phyloP scores from a whole-genome alignment of 2,329 filamentous ascomycete genomes.

The Dendrostoma leiphaemia region DNA sequence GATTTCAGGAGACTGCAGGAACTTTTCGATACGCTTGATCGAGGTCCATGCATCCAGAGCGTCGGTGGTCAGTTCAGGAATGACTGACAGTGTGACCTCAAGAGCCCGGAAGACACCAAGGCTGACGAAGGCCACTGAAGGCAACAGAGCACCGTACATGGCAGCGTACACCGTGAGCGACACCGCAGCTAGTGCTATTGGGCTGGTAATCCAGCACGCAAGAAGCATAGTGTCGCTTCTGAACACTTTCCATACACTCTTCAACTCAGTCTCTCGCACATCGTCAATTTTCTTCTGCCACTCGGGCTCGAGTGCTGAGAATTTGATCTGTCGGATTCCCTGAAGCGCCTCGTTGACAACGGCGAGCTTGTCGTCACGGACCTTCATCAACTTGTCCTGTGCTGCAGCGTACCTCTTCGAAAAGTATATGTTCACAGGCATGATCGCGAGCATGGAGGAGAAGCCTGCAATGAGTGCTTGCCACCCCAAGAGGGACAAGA shows the following conservation, averaged over 20 bases:
- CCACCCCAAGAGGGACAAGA: slow-evolving; percentile 72
- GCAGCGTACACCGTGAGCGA: slow-evolving; percentile 68
- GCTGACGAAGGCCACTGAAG: slow-evolving; percentile 77
- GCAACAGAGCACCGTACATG: slow-evolving; percentile 59
- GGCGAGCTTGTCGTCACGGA: slow-evolving; percentile 71
- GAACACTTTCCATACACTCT: slow-evolving; percentile 65
- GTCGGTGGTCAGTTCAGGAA: slow-evolving; percentile 72
- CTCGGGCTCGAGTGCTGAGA: slow-evolving; percentile 70
- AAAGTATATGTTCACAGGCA: slow-evolving; percentile 67
- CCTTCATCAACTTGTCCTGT: slow-evolving; percentile 71
- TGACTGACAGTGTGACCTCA: slow-evolving; percentile 66
- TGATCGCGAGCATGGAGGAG: slow-evolving; percentile 59
- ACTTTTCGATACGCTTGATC: slow-evolving; percentile 67
- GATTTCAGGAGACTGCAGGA: slow-evolving; percentile 66
- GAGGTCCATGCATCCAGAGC: slow-evolving; percentile 73
- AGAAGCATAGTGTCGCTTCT: slow-evolving; percentile 60
- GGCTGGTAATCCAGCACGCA: slow-evolving; percentile 70
- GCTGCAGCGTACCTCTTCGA: slow-evolving; percentile 63
- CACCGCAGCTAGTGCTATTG: slow-evolving; percentile 69
- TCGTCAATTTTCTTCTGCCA: slow-evolving; percentile 71
- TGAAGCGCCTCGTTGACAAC: slow-evolving; percentile 75
- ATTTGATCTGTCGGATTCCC: slow-evolving; percentile 83
- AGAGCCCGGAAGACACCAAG: slow-evolving; percentile 73
- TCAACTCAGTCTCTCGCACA: slow-evolving; percentile 65
- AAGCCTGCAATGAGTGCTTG: slow-evolving; percentile 65